Evolutionary conservation across 1,284 basidiomycete species (phyloP), one percentile per base, ranked within the genome.

Genomic region (Amylostereum chailletii): DNA sequence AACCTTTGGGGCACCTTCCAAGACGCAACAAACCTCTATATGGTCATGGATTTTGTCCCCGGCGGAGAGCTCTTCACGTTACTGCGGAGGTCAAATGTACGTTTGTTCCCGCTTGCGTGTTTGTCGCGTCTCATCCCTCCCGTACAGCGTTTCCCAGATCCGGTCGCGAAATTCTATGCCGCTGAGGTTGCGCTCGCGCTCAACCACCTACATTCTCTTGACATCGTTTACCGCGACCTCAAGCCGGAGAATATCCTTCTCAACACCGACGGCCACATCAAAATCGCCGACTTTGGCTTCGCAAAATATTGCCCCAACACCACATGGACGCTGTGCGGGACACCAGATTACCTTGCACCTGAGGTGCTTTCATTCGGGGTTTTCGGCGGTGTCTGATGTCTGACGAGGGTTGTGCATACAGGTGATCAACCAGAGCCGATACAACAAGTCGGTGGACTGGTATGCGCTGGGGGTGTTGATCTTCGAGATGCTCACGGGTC

Each of bases 21-120:
- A 60, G 95, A 98, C 61, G 71, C 83, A 7, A 77, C 89, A 42
- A 98, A 97, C 64, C 72, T 99, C 9, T 99, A 96, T 74, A 97
- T 99, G 94, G 94, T 99, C 51, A 98, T 99, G 95, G 96, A 99
- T 70, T 99, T 97, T 64, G 95, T 99, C 3, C 92, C 94, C 0
- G 95, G 95, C 26, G 95, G 95, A 19, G 95, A 99, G 68, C 74
- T 99, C 5, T 99, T 99, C 65, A 90, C 89, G 43, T 78, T 96
- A 42, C 67, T 97, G 52, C 78, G 94, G 53, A 79, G 92, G 69
- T 93, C 90, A 46, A 90, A 90, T 65, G 93, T 93, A 47, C 57
- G 81, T 71, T 37, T 27, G n/a, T 10, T 45, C 11, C 34, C 11
- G 45, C 26, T 19, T 5, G 31, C 45, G 43, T 4, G 52, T 41